Evolutionary conservation across 2,329 filamentous ascomycete species (phyloP).

Genomic region (Colletotrichum kahawae): DNA sequence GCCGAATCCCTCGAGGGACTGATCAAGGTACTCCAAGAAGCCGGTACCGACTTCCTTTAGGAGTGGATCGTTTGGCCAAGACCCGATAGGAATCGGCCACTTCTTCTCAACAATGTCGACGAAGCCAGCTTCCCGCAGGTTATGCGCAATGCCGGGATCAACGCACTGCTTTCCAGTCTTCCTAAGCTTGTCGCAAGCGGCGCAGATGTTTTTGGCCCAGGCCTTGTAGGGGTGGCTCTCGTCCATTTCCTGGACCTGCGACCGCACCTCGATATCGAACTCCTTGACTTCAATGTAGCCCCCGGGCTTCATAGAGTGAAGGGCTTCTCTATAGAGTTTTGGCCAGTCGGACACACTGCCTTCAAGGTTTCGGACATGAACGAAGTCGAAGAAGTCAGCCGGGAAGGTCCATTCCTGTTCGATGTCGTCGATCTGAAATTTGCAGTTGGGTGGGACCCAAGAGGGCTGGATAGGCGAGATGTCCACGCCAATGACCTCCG

Average conservation of each 20-base stretch:
- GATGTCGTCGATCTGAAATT: constrained; percentile 41
- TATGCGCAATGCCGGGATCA: no score
- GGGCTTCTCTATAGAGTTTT: no score
- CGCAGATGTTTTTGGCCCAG: no score
- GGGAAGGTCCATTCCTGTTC: constrained; percentile 43
- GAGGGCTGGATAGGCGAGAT: constrained; percentile 63
- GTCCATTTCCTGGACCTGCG: no score
- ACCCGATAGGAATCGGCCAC: constrained; percentile 23
- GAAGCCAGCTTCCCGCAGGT: no score
- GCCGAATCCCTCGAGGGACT: constrained; percentile 32
- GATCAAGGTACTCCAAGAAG: constrained; percentile 26
- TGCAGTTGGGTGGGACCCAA: constrained; percentile 37
- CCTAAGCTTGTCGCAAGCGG: no score
- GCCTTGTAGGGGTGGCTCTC: no score
- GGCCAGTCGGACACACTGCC: constrained; percentile 64
- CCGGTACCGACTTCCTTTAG: no score
- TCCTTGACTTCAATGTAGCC: constrained; percentile 41
- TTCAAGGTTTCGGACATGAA: constrained; percentile 64
- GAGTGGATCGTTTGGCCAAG: no score
- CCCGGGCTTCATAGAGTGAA: no score
- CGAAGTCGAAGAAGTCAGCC: constrained; percentile 61
- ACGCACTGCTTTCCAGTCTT: no score
- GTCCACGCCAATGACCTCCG: constrained; percentile 54
- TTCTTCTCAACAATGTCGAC: constrained; percentile 15
- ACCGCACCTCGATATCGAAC: constrained; percentile 28